phyloP scores from a whole-genome alignment of 352 stramenopile species.

The Pseudoperonospora humuli region DNA sequence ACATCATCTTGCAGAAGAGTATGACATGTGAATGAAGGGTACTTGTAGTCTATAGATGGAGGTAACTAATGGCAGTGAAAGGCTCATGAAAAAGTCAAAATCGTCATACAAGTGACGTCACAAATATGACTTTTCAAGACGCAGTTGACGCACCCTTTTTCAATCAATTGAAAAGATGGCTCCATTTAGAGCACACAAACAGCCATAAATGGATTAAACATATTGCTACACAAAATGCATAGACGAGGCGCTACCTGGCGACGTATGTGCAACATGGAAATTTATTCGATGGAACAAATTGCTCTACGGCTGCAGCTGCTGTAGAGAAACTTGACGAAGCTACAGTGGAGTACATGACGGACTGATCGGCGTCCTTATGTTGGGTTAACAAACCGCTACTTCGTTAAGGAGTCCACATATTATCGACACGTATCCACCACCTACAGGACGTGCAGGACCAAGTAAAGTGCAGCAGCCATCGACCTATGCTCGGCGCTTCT shows the following conservation, averaged over 20 bases:
- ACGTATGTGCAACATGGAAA: too few relatives aligned
- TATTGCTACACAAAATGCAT: background rate
- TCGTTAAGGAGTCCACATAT: slow-evolving; percentile 11
- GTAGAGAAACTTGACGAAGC: too few relatives aligned
- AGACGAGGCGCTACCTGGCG: slow-evolving; percentile 9
- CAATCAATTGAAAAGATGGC: background rate
- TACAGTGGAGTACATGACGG: too few relatives aligned
- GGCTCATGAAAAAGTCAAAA: slow-evolving; percentile 4
- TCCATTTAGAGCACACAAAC: background rate
- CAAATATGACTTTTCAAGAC: background rate
- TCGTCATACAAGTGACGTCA: slow-evolving; percentile 13
- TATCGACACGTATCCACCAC: slow-evolving; percentile 12
- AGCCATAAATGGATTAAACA: background rate
- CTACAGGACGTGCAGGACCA: background rate
- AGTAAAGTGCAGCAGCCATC: background rate
- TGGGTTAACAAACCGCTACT: slow-evolving; percentile 9
- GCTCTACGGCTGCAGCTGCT: too few relatives aligned
- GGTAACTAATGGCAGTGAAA: background rate
- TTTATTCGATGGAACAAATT: too few relatives aligned
- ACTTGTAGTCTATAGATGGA: background rate
- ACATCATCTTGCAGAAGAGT: too few relatives aligned
- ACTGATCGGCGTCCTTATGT: too few relatives aligned
- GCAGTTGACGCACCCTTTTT: slow-evolving; percentile 1
- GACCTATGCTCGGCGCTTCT: slow-evolving; percentile 45
- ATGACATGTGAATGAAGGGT: too few relatives aligned